These are phyloP conservation scores for Colletotrichum sp. DNA, from an alignment of 2,329 filamentous ascomycete genomes.

Conservation along the genomic window DNA sequence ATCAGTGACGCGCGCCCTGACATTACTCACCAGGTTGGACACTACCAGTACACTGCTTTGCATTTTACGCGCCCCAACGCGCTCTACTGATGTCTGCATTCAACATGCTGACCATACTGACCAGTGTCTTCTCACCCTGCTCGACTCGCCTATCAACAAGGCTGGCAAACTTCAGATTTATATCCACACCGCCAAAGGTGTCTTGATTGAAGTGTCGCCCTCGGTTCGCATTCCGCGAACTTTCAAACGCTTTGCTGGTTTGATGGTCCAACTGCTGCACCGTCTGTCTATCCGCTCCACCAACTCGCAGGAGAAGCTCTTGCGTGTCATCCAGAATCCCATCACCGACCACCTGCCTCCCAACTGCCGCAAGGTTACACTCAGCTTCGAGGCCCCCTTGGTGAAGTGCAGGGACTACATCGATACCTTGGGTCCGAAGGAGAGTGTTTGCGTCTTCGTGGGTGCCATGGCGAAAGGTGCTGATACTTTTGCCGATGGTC, in stretches of 20 bases:
- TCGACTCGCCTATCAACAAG: conserved; percentile 99
- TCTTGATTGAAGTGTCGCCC: conserved; percentile 97
- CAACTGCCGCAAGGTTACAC: conserved; percentile 96
- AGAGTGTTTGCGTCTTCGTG: conserved; percentile 97
- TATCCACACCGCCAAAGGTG: conserved; percentile 96
- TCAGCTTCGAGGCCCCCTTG: conserved; percentile 91
- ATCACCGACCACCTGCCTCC: conserved; percentile 96
- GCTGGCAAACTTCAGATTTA: conserved; percentile 97
- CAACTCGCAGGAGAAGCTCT: conserved; percentile 95
- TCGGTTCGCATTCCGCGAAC: conserved; percentile 96
- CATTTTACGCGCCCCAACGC: conserved; percentile 24
- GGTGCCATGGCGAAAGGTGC: conserved; percentile 98
- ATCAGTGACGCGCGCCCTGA: conserved; percentile 97
- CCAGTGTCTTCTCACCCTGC: conserved; percentile 93
- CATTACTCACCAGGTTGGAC: conserved; percentile 94
- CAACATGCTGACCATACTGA: conserved; percentile 48
- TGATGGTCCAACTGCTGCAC: conserved; percentile 98
- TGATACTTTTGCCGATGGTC: conserved; percentile 92
- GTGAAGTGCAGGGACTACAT: conserved; percentile 91
- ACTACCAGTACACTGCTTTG: conserved; percentile 23
- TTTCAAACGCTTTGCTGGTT: conserved; percentile 97
- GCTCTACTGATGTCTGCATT: conserved; percentile 40
- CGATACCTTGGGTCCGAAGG: conserved; percentile 75
- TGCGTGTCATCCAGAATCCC: conserved; percentile 97
- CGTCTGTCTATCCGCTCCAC: conserved; percentile 95